Evolutionary conservation across 768 basidiomycete species (phyloP).

Genomic region (Hysterangium stoloniferum): DNA sequence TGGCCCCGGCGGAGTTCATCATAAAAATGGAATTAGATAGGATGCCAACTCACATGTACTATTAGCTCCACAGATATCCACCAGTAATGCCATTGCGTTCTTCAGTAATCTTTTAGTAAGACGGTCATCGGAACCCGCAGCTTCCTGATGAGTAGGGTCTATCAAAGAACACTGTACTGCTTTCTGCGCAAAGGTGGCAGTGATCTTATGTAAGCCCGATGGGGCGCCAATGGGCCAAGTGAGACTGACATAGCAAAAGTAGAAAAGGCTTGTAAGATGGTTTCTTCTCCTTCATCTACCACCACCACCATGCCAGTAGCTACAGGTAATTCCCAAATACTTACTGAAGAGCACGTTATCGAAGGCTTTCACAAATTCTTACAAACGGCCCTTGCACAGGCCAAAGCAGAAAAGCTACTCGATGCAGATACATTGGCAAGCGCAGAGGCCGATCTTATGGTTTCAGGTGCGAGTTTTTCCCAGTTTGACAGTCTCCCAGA

Average conservation of each 20-base stretch:
- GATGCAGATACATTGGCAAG: conserved; percentile 67
- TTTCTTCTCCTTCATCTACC: neutral
- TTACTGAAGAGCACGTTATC: conserved; percentile 61
- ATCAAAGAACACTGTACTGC: too few species aligned
- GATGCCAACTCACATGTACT: too few species aligned
- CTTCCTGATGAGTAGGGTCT: too few species aligned
- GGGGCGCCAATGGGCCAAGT: too few species aligned
- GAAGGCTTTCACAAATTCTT: conserved; percentile 80
- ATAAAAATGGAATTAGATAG: neutral
- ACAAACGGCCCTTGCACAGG: conserved; percentile 65
- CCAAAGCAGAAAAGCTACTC: conserved; percentile 66
- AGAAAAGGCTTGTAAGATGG: too few species aligned
- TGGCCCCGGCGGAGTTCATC: conserved; percentile 10
- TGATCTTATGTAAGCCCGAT: too few species aligned
- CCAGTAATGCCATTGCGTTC: too few species aligned
- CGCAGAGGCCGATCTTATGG: conserved; percentile 80
- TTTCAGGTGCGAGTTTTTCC: conserved; percentile 49
- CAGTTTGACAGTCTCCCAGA: neutral
- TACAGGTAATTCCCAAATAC: conserved; percentile 12
- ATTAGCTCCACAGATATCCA: too few species aligned
- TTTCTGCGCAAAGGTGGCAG: too few species aligned
- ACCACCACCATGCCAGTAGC: neutral
- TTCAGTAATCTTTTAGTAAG: too few species aligned
- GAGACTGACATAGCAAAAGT: too few species aligned
- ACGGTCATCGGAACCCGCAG: too few species aligned